These are phyloP conservation scores for Volvox africanus DNA, from an alignment of 139 green algal genomes.

Conservation along the genomic window DNA sequence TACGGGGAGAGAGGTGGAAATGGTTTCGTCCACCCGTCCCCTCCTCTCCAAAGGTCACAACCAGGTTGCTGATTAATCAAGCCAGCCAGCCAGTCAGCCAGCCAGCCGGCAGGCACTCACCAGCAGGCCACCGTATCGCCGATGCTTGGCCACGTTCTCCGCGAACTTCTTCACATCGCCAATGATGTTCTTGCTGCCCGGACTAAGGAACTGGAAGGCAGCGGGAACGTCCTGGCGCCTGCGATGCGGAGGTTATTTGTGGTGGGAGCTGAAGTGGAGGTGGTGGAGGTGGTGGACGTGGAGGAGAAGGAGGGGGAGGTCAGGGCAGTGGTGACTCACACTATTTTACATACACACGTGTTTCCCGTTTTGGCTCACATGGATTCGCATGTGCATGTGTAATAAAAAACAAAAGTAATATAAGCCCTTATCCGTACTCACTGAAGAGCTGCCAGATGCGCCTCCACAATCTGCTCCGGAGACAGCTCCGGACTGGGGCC, in stretches of 20 bases:
- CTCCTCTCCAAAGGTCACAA: background rate
- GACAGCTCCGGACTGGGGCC: slow-evolving; percentile 52
- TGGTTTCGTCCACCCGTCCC: background rate
- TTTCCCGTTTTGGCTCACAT: no score
- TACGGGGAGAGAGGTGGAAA: background rate
- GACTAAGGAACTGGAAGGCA: slow-evolving; percentile 29
- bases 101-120: background rate
- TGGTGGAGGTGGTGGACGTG: no score
- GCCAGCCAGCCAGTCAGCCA: background rate
- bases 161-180: slow-evolving; percentile 13
- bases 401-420: background rate
- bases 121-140: slow-evolving; percentile 41
- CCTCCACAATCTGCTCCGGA: slow-evolving; percentile 60
- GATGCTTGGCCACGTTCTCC: slow-evolving; percentile 18
- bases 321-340: background rate
- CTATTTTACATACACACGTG: background rate
- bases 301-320: background rate
- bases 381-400: background rate
- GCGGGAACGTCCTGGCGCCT: slow-evolving; percentile 25
- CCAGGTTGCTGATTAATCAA: background rate
- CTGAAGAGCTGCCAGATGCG: slow-evolving; percentile 56
- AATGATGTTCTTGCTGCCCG: slow-evolving; percentile 25
- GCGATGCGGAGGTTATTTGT: background rate
- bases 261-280: no score
- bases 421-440: slow-evolving; percentile 8